phyloP scores from a whole-genome alignment of 192 early-diverging fungal genomes.

The Entomortierella beljakovae region DNA sequence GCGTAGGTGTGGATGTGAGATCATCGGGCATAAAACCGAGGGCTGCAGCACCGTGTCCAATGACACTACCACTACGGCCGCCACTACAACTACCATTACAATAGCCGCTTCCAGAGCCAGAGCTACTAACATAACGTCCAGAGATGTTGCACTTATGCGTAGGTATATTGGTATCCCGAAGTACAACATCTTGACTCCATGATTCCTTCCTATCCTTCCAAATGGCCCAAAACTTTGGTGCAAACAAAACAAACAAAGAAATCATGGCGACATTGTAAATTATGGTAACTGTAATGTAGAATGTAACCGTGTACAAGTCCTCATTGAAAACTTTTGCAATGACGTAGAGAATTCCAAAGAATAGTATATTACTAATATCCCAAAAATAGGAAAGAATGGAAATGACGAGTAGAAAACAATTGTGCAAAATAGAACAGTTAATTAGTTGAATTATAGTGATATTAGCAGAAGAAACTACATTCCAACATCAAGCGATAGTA shows the following conservation, averaged over 20 bases:
- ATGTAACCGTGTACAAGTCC: conserved; percentile 19
- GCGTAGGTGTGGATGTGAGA: too few relatives aligned
- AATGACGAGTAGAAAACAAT: background rate
- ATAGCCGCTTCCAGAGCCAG: too few relatives aligned
- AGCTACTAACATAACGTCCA: too few relatives aligned
- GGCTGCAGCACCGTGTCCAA: too few relatives aligned
- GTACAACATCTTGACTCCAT: background rate
- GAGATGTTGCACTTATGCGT: too few relatives aligned
- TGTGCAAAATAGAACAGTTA: background rate
- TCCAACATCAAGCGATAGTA: too few relatives aligned
- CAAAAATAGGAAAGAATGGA: background rate
- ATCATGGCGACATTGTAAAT: background rate
- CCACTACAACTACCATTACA: too few relatives aligned
- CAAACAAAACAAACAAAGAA: conserved; percentile 16
- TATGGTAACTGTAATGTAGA: conserved; percentile 16
- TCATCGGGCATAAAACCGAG: too few relatives aligned
- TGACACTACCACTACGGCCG: too few relatives aligned
- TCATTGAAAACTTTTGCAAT: conserved; percentile 8
- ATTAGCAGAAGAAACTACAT: background rate
- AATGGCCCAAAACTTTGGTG: conserved; percentile 32
- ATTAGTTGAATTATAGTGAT: background rate
- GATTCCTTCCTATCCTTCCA: conserved; percentile 9
- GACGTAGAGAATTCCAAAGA: conserved; percentile 20
- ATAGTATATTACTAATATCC: conserved; percentile 32
- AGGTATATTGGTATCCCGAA: background rate